Evolutionary conservation across 345 rosid genomes (phyloP).

Genomic region (Eucalyptus microcorys): DNA sequence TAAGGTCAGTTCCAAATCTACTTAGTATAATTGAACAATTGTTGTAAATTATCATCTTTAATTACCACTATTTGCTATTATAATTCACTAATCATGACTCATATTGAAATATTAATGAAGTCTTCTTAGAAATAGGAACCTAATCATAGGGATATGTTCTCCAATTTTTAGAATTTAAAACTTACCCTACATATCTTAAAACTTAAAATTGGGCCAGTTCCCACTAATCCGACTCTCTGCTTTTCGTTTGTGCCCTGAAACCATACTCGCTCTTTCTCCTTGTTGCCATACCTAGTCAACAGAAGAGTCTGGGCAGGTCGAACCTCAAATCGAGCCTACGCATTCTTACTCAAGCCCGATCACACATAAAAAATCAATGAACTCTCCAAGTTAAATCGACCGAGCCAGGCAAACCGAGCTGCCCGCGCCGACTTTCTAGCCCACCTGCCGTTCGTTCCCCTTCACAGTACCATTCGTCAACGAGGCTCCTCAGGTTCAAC

Average conservation of each 20-base stretch:
- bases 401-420: background rate
- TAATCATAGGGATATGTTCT: fast-evolving
- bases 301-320: background rate
- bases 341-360: background rate
- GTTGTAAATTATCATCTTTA: fast-evolving
- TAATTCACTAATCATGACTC: fast-evolving
- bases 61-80: fast-evolving
- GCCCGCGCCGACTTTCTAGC: background rate
- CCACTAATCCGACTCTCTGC: fast-evolving
- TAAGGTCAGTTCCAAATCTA: background rate
- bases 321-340: background rate
- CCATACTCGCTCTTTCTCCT: fast-evolving
- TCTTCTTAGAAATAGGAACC: fast-evolving
- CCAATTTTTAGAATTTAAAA: fast-evolving
- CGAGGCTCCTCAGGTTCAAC: background rate
- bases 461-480: background rate
- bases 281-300: fast-evolving
- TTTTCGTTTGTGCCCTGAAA: fast-evolving
- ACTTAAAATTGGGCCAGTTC: fast-evolving
- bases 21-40: fast-evolving
- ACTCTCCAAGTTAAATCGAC: background rate
- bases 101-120: too few species aligned
- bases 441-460: background rate
- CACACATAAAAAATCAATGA: background rate
- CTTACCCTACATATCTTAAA: fast-evolving